phyloP scores from a whole-genome alignment of 257 asterid genomes.

The Solanum sparsipilum region DNA sequence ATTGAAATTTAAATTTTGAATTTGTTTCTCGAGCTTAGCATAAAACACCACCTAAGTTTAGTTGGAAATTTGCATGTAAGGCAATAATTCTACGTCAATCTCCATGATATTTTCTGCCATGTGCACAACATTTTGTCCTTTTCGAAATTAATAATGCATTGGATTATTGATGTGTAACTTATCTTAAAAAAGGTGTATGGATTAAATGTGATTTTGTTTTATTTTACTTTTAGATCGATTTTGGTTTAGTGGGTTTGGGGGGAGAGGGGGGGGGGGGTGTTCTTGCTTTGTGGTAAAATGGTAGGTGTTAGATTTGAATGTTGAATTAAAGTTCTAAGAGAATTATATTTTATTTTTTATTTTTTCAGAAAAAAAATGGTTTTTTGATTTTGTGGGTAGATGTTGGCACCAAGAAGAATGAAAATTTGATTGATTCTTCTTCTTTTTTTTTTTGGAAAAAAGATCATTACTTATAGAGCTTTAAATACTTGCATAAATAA shows the following conservation, averaged over 20 bases:
- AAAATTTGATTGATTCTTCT: background rate
- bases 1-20: background rate
- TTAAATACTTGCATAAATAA: background rate
- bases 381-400: too few species aligned
- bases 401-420: background rate
- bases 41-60: background rate
- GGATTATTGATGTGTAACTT: background rate
- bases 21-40: rapidly evolving
- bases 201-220: background rate
- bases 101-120: background rate
- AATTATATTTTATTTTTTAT: background rate
- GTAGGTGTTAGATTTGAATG: background rate
- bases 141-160: background rate
- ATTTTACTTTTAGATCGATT: background rate
- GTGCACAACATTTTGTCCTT: background rate
- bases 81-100: background rate
- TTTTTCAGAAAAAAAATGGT: too few species aligned
- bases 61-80: background rate
- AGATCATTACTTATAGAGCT: background rate
- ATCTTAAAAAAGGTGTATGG: background rate
- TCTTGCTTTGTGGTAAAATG: background rate
- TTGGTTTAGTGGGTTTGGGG: background rate
- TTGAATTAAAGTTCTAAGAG: background rate
- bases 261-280: background rate
- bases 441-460: too few species aligned